Base-by-base conservation (phyloP, 352 stramenopile species). In the Phytophthora vignae region DNA sequence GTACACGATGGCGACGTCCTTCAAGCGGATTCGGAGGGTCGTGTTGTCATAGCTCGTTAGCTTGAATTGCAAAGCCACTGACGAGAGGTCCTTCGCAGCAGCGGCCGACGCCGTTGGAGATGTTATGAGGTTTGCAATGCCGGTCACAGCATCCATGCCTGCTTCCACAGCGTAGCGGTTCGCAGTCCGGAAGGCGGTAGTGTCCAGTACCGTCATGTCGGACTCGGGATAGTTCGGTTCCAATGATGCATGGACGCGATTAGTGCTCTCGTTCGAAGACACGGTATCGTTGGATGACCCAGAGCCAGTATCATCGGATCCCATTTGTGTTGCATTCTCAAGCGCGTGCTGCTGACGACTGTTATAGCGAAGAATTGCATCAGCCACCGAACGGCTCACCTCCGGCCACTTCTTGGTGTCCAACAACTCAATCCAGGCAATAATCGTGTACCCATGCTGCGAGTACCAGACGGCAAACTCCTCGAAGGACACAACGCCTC, bases 401-500 rank as follows among this genome's bases (percentile, higher is more conserved):
- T 84, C 78, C 0, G 87, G 90, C 89, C 90, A 96, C 62, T 96
- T 96, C 60, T 93, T 92, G 2, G 88, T 72, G 49, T 95, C 88
- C 11, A 97, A 64, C 0, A 97, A 65, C 63, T 97, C 90, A 50
- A 97, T 86, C 90, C 90, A 97, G 3, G 91, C 87, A 15, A 96
- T 95, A 31, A 94, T 88, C 19, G 83, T 89, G 60, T 91, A 90
- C 3, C 91, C 91, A 57, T 92, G 78, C 19, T 87, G 78, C 10
- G 85, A 91, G 67, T 97, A 97, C 91, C 91, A 97, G 10, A 84
- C 72, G 6, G 84, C 87, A 75, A 97, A 97, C 49, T 94, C 84
- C 58, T 95, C 84, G 57, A 96, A 95, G 0, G 88, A 88, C 10
- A 97, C 85, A 6, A 94, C 84, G 9, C 87, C 88, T 25, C 87